A percentile compares a stretch with the other conserved stretches of the same genome.
These are phyloP conservation scores for Aegilops sharonensis DNA, from an alignment of 176 grass and related monocot species.

Conservation along the genomic window DNA sequence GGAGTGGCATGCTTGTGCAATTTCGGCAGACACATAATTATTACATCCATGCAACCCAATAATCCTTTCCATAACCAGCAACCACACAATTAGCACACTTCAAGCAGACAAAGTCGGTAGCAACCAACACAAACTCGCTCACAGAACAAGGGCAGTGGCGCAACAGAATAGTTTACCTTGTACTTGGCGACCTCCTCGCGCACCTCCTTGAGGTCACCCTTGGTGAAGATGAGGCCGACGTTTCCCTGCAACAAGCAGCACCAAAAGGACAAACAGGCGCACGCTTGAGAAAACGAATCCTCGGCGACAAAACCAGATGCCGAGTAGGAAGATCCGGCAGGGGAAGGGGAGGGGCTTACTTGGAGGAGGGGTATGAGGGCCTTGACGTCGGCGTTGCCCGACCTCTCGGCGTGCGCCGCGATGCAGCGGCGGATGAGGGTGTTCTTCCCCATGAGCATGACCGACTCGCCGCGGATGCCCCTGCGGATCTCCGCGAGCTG, in stretches of 20 bases:
- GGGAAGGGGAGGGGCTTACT: constrained; percentile 1
- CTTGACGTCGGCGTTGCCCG: constrained; percentile 48
- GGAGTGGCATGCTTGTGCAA: neutral
- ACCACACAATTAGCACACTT: too few relatives aligned
- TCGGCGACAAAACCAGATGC: too few relatives aligned
- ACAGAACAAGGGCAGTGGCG: neutral
- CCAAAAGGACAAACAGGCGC: neutral
- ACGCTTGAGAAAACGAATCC: neutral
- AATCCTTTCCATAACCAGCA: neutral
- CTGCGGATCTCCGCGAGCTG: constrained; percentile 67
- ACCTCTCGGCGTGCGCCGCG: constrained; percentile 52
- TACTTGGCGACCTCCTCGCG: constrained; percentile 78
- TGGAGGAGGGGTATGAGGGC: constrained; percentile 51
- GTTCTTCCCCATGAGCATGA: constrained; percentile 88
- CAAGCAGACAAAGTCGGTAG: neutral
- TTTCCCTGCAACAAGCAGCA: constrained; percentile 50
- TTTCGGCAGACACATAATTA: neutral
- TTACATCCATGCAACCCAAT: neutral
- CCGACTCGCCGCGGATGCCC: constrained; percentile 69
- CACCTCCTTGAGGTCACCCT: constrained; percentile 89
- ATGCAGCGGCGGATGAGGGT: constrained; percentile 83
- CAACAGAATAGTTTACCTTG: constrained; percentile 38
- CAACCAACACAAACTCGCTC: neutral
- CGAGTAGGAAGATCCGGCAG: neutral
- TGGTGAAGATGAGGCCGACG: constrained; percentile 89